Conservation (phyloP, 2,329 filamentous ascomycete genomes). For the Diaporthe longicolla region DNA sequence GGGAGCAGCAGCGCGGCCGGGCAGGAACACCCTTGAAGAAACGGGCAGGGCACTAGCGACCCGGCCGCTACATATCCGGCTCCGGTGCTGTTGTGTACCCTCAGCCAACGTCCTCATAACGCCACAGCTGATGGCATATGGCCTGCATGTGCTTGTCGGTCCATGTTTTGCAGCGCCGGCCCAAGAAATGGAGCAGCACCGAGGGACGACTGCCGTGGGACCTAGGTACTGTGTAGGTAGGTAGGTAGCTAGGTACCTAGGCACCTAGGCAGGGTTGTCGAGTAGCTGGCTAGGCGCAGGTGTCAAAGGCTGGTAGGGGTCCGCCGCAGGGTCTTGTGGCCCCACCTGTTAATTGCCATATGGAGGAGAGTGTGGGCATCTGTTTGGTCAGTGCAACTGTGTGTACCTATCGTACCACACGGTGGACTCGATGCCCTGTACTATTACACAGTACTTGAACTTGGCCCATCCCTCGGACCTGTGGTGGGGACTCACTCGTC, state of each 20-base stretch:
- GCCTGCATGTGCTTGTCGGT: background rate
- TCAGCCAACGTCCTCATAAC: background rate
- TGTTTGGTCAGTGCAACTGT: too few species aligned
- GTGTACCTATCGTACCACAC: background rate
- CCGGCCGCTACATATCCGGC: background rate
- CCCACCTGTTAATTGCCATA: slow-evolving; percentile 13
- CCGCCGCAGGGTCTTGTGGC: slow-evolving; percentile 1
- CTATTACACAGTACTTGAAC: too few species aligned
- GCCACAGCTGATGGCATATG: background rate
- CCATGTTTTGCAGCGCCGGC: slow-evolving; percentile 5
- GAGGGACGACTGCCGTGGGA: background rate
- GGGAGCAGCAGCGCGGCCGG: background rate
- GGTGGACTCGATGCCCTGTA: too few species aligned
- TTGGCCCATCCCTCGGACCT: too few species aligned
- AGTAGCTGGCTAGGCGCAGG: background rate
- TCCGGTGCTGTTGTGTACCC: background rate
- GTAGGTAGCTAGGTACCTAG: too few species aligned
- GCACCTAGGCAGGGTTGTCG: too few species aligned
- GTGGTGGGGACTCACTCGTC: slow-evolving; percentile 10
- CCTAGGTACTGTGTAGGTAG: too few species aligned
- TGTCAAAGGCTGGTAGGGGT: slow-evolving; percentile 8
- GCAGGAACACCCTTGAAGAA: slow-evolving; percentile 18
- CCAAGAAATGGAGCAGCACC: background rate
- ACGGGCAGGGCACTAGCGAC: slow-evolving; percentile 4
- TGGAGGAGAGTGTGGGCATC: background rate